Percentiles rank a stretch among this genome's conserved stretches.
These are phyloP conservation scores for Nicotiana rustica DNA, from an alignment of 305 asterid genomes.

Conservation along the genomic window DNA sequence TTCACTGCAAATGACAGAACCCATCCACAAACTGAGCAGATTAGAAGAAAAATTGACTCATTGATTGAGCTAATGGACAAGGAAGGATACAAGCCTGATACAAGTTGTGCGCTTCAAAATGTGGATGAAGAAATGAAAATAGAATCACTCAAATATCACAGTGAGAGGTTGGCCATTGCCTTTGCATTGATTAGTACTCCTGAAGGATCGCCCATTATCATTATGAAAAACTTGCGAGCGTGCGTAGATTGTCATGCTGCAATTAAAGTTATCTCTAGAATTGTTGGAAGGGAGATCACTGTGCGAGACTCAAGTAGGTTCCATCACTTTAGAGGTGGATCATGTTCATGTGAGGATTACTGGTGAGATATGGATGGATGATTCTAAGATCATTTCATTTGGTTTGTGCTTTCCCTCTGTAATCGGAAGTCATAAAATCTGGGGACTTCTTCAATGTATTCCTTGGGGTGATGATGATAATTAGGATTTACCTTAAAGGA, in stretches of 20 bases:
- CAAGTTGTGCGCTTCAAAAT: constrained; percentile 66
- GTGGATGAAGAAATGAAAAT: constrained; percentile 62
- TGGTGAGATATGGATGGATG: constrained; percentile 56
- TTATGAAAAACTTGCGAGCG: constrained; percentile 83
- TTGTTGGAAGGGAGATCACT: constrained; percentile 72
- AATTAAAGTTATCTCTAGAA: constrained; percentile 68
- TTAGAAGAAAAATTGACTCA: constrained; percentile 56
- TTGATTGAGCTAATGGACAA: constrained; percentile 64
- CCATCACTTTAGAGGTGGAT: constrained; percentile 83
- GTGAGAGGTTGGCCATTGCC: constrained; percentile 82
- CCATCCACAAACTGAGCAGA: constrained; percentile 61
- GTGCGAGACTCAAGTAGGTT: constrained; percentile 90
- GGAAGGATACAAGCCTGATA: constrained; percentile 73
- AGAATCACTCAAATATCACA: constrained; percentile 82
- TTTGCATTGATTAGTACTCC: constrained; percentile 72
- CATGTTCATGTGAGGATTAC: constrained; percentile 86
- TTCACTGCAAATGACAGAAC: constrained; percentile 73
- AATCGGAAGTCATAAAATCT: background rate
- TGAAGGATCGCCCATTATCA: constrained; percentile 70
- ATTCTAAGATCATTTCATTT: background rate
- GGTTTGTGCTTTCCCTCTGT: background rate
- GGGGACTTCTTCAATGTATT: background rate
- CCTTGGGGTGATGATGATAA: constrained; percentile 10
- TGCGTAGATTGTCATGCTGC: constrained; percentile 91
- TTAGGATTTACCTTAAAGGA: background rate